These are phyloP conservation scores for Calocybe indica DNA, from an alignment of 768 basidiomycete species.

Conservation along the genomic window DNA sequence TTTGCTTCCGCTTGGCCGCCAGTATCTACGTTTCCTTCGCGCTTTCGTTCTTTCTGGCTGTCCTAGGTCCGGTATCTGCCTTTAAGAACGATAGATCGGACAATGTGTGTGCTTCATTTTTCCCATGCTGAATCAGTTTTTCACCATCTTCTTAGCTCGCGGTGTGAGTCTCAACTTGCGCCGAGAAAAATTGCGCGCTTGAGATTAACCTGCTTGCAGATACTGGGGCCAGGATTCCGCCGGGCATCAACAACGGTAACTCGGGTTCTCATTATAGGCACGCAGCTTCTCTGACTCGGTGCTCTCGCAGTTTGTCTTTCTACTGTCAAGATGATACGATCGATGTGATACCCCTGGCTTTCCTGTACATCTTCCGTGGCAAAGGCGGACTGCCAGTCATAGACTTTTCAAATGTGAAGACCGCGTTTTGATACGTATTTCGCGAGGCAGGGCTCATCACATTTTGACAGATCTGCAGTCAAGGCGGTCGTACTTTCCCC, in stretches of 20 bases:
- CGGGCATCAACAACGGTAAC: slow-evolving; percentile 30
- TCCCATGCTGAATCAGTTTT: neutral
- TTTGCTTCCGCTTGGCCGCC: too few species aligned
- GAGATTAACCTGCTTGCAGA: slow-evolving; percentile 11
- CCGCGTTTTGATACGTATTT: too few species aligned
- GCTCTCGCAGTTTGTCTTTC: slow-evolving; percentile 35
- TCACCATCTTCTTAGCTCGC: slow-evolving; percentile 21
- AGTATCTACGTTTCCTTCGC: slow-evolving; percentile 3
- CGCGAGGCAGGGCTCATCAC: too few species aligned
- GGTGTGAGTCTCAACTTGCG: slow-evolving; percentile 19
- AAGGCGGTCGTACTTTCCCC: slow-evolving; percentile 39
- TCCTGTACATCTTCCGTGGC: slow-evolving; percentile 57
- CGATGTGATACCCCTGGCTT: slow-evolving; percentile 57
- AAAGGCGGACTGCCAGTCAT: slow-evolving; percentile 51
- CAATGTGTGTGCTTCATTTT: slow-evolving; percentile 20
- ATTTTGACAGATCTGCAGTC: slow-evolving; percentile 46
- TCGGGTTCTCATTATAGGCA: neutral
- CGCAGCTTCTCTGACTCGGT: neutral
- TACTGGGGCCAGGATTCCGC: slow-evolving; percentile 39
- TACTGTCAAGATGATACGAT: slow-evolving; percentile 62
- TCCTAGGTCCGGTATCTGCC: slow-evolving; percentile 14
- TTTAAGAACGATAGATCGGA: slow-evolving; percentile 30
- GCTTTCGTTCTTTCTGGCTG: slow-evolving; percentile 9
- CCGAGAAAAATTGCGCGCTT: neutral
- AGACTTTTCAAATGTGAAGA: slow-evolving; percentile 54